These are phyloP conservation scores for Tetratostichococcus sp. DNA, from an alignment of 139 green algal species.

Conservation along the genomic window DNA sequence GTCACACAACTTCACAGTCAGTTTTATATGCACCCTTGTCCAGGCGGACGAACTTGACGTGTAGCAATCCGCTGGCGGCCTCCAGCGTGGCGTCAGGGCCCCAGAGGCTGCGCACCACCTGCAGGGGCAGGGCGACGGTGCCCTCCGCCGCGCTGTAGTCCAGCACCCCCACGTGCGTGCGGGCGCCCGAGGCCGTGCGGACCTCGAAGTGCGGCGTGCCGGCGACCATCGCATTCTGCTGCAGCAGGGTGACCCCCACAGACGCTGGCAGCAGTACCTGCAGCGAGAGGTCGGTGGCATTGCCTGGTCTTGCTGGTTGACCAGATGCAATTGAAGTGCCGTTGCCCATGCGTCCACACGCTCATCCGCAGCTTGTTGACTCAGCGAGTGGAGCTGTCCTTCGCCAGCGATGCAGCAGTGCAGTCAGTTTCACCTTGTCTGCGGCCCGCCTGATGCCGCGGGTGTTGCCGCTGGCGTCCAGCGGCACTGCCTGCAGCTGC, in stretches of 20 bases:
- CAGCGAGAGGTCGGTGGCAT: neutral
- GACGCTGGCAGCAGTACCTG: conserved; percentile 66
- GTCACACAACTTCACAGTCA: no score
- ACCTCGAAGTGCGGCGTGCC: conserved; percentile 73
- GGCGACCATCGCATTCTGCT: conserved; percentile 65
- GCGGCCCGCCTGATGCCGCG: conserved; percentile 51
- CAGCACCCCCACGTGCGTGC: conserved; percentile 66
- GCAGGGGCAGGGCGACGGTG: conserved; percentile 50
- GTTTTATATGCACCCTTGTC: neutral
- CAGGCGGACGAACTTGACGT: conserved; percentile 4
- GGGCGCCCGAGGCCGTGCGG: conserved; percentile 9
- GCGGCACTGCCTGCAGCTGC: conserved; percentile 41
- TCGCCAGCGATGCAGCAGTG: no score
- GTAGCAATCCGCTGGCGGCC: neutral
- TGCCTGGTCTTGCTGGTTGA: no score
- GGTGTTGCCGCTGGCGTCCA: conserved; percentile 17
- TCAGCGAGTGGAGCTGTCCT: no score
- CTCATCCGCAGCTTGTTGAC: no score
- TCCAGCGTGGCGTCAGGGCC: conserved; percentile 21
- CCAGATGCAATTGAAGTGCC: no score
- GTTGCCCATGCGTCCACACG: no score
- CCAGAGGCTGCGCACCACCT: conserved; percentile 62
- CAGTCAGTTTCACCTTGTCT: conserved; percentile 54
- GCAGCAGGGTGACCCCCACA: conserved; percentile 50
- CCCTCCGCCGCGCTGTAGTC: conserved; percentile 77